These are phyloP conservation scores for Proliferodiscus dingleyae DNA, from an alignment of 2,329 filamentous ascomycete genomes.

Conservation along the genomic window DNA sequence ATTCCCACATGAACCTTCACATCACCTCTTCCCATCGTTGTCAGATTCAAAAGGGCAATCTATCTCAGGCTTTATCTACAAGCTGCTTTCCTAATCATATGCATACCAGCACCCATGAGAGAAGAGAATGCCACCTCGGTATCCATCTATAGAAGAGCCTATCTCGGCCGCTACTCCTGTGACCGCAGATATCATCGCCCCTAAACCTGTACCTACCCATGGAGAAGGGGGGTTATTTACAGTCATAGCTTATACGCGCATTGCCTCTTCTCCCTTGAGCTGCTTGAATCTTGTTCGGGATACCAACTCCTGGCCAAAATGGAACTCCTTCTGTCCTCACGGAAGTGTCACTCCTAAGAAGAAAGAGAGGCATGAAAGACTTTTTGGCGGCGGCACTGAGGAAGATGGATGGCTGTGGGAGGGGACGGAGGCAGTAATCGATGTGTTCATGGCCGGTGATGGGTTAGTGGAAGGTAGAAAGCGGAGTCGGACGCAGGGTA, in stretches of 20 bases:
- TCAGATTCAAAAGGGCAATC: too few species aligned
- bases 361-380: too few species aligned
- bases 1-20: too few species aligned
- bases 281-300: constrained; percentile 20
- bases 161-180: constrained; percentile 6
- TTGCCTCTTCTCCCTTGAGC: constrained; percentile 11
- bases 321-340: constrained; percentile 57
- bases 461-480: constrained; percentile 12
- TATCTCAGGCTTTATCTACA: too few species aligned
- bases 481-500: constrained; percentile 11
- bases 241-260: constrained; percentile 14
- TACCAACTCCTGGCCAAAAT: constrained; percentile 19
- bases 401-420: constrained; percentile 16
- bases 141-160: constrained; percentile 7
- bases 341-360: constrained; percentile 47
- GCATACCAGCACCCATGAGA: too few species aligned
- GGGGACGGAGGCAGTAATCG: constrained; percentile 11
- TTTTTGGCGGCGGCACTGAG: constrained; percentile 1
- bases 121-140: constrained; percentile 5
- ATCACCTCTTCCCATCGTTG: too few species aligned
- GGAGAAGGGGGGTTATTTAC: constrained; percentile 20
- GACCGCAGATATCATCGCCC: constrained; percentile 9
- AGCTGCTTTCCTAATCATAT: too few species aligned
- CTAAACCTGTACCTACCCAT: constrained; percentile 20
- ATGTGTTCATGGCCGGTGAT: constrained; percentile 23